Base-by-base conservation (phyloP, 139 green algal species). In the Asterochloris erici region DNA sequence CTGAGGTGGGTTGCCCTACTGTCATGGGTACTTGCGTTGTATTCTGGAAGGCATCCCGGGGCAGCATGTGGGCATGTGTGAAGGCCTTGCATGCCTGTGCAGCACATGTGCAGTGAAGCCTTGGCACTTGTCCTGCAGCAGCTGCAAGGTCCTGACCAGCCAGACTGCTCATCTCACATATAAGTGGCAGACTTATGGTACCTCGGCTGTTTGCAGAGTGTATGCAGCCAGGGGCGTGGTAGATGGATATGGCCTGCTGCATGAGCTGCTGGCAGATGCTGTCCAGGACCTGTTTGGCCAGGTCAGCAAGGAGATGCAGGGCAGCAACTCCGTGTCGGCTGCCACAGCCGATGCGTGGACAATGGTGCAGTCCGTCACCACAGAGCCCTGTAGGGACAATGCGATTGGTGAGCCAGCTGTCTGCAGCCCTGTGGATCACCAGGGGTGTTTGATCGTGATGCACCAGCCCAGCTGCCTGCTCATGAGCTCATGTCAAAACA, bases 231-330 rank as follows among this genome's bases (percentile, higher is more conserved):
- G 70, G 23, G 83, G 78, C 10, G 78, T 80, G 28, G 77, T 86
- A 14, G 78, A 86, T 73, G 83, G 81, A 12, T 87, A 80, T 68
- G 79, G 81, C 29, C 73, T 91, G 61, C 63, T 91, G 47, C 85
- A 91, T 17, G 81, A 74, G 29, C 69, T 91, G 74, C 73, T 89
- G 21, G 81, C 85, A 16, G 87, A 89, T 63, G 83, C 86, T 0
- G 16, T 89, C 14, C 38, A 75, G 0, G 85, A 83, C n/a, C 16
- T 90, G 63, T 24, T 85, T 12, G 14, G 82, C 64, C 23, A 29
- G 66, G 64, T 47, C 12, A 64, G 27, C 26, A 74, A 68, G 61
- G 74, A 79, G 19, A 54, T n/a, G 15, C 26, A 81, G 27, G 63
- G 63, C 74, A 12, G 54, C 21, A 38, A 19, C 68, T 38, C 26